Base-by-base conservation (phyloP, 352 stramenopile genomes). In the Phytopythium sindhum region DNA sequence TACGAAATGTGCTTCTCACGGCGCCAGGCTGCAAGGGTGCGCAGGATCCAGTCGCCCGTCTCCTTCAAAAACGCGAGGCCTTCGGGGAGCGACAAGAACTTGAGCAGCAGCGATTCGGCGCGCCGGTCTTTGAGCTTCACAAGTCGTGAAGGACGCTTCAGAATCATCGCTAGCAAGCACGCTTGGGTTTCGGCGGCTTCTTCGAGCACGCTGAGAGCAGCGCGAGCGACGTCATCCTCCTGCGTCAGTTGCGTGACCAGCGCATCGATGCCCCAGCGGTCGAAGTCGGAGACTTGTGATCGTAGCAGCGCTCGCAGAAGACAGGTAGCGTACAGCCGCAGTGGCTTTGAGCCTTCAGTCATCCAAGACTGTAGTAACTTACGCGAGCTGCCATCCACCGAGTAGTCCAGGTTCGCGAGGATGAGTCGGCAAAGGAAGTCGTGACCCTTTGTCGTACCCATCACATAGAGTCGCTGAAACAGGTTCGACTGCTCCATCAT, bases 401-500 rank as follows among this genome's bases (percentile, higher is more conserved):
- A 93, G 67, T 96, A 96, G 56, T 96, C 88, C 58, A 96, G 61
- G 62, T 96, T 96, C 11, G 86, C 86, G 29, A 96, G 75, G 62
- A 96, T 96, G 21, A 96, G 67, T 2, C 88, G 83, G 57, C 88
- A 95, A n/a, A 96, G 57, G 53, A 96, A 96, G 59, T 96, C 86
- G 65, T 96, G 88, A 33, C 88, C 88, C 67, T 93, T 93, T 12
- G 81, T 90, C 10, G 81, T 94, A 14, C 88, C 88, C 84, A 96
- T 93, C 17, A 94, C 86, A 42, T 93, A 90, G 17, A 96, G 66
- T 2, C 86, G 74, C 62, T 91, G 80, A 64, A 96, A 96, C n/a
- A 96, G 62, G n/a, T 93, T 93, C 5, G 85, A 94, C 65, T 95
- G 85, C 64, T 95, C 83, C 88, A 96, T 95, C 86, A 96, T 95